A percentile compares a stretch with the other conserved stretches of the same genome.
These are phyloP conservation scores for Jackrogersella minutella DNA, from an alignment of 495 filamentous ascomycete genomes.

Conservation along the genomic window DNA sequence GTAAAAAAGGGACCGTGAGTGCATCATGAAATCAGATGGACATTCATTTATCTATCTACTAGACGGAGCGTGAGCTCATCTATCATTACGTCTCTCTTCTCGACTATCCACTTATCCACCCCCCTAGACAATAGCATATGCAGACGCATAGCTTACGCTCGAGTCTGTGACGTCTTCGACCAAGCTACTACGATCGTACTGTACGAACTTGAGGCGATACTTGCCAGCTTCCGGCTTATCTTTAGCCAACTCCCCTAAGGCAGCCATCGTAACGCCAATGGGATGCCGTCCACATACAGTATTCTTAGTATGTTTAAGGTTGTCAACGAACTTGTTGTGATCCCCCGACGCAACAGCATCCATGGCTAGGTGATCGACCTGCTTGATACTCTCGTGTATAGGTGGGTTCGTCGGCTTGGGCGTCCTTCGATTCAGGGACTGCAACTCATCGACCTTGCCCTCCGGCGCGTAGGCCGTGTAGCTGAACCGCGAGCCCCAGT, in stretches of 20 bases:
- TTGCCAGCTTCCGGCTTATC: constrained; percentile 52
- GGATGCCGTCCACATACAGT: constrained; percentile 97
- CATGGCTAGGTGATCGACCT: constrained; percentile 84
- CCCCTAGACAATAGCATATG: constrained; percentile 69
- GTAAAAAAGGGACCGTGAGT: neutral
- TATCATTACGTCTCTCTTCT: constrained; percentile 12
- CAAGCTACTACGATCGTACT: constrained; percentile 90
- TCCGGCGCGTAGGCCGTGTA: constrained; percentile 82
- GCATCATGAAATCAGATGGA: neutral
- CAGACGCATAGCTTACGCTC: constrained; percentile 94
- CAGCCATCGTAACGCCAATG: constrained; percentile 93
- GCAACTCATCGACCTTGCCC: constrained; percentile 44
- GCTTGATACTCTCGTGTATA: constrained; percentile 86
- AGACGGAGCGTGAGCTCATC: constrained; percentile 23
- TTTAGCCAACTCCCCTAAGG: constrained; percentile 67
- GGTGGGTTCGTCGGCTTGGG: constrained; percentile 58
- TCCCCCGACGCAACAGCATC: constrained; percentile 78
- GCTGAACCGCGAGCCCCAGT: constrained; percentile 88
- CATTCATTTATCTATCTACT: constrained; percentile 15
- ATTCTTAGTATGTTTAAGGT: constrained; percentile 77
- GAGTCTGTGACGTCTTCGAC: constrained; percentile 75
- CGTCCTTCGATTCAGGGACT: constrained; percentile 26
- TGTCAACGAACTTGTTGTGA: constrained; percentile 72
- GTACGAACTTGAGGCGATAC: constrained; percentile 80
- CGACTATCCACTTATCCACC: neutral